Evolutionary conservation across 257 asterid genomes (phyloP), one percentile per base, ranked within the genome.

Genomic region (Forsythia viridissima): DNA sequence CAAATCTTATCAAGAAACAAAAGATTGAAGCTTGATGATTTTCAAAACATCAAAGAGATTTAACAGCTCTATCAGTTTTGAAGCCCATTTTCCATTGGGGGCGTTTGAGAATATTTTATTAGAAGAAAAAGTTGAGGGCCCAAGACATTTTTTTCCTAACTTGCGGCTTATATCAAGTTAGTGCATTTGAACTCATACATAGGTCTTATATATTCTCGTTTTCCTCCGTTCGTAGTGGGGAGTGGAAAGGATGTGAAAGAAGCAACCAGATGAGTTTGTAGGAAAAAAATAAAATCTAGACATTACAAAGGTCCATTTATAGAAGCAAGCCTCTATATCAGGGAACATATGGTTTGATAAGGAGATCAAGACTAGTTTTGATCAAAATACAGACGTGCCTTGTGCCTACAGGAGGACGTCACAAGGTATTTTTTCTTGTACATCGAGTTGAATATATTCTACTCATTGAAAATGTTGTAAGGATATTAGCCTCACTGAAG

Each of bases 1-100:
- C 70, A 87, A 78, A 89, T 57, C 85, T 40, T 55, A 55, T 81
- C 43, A 66, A 20, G 83, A 80, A 80, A 34, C 68, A 20, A 63
- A 52, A 80, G 79, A 68, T 24, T 81, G 82, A 84, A n/a, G 74
- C 80, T 76, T 48, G 72, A 61, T 59, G 34, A 43, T 68, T 61
- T 59, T 37, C 3, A 36, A 16, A 57, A 44, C 15, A 34, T 72
- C n/a, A 18, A 52, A 24, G 15, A 37, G 69, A 7, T 24, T 24
- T 24, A 24, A 15, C 69, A 7, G 69, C 38, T 61, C 4, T 24
- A 61, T 8, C 36, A 61, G 69, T 61, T 61, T 61, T 24, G 24
- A 30, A 7, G 18, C 18, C 16, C 3, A 9, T 57, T 20, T 51
- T 0, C 21, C 9, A 9, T 8, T 61, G 2, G 2, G 70, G 70